These are phyloP conservation scores for Triglochin maritima DNA, from an alignment of 106 monocot species.

Conservation along the genomic window DNA sequence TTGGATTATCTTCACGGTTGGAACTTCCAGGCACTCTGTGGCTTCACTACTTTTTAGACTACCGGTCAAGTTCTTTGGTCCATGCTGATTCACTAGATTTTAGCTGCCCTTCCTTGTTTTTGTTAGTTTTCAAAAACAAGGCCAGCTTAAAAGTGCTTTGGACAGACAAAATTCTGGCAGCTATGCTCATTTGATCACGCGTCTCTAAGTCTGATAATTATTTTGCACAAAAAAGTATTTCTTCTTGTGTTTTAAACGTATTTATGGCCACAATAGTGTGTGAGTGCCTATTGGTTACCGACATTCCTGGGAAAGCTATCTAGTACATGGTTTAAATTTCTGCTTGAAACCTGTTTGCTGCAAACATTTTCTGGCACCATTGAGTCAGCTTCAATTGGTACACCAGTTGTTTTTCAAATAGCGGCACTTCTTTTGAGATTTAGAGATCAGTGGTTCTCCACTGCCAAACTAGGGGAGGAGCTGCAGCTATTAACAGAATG, in stretches of 20 bases:
- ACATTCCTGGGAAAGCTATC: background rate
- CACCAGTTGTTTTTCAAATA: too few relatives aligned
- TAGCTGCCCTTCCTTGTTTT: background rate
- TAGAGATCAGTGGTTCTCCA: background rate
- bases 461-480: background rate
- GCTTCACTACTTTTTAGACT: background rate
- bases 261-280: background rate
- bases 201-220: background rate
- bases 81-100: background rate
- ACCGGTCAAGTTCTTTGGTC: background rate
- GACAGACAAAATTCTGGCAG: background rate
- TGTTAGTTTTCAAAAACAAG: background rate
- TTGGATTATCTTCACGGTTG: background rate
- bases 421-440: background rate
- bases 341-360: too few relatives aligned
- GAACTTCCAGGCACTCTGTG: background rate
- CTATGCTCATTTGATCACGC: background rate
- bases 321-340: too few relatives aligned
- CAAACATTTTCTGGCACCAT: too few relatives aligned
- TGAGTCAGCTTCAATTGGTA: too few relatives aligned
- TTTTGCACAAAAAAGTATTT: background rate
- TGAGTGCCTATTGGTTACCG: background rate
- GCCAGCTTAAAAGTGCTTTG: background rate
- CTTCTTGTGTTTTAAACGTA: background rate
- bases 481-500: background rate